These are phyloP conservation scores for Trichophyton rubrum DNA, from an alignment of 2,329 filamentous ascomycete genomes.

Conservation along the genomic window DNA sequence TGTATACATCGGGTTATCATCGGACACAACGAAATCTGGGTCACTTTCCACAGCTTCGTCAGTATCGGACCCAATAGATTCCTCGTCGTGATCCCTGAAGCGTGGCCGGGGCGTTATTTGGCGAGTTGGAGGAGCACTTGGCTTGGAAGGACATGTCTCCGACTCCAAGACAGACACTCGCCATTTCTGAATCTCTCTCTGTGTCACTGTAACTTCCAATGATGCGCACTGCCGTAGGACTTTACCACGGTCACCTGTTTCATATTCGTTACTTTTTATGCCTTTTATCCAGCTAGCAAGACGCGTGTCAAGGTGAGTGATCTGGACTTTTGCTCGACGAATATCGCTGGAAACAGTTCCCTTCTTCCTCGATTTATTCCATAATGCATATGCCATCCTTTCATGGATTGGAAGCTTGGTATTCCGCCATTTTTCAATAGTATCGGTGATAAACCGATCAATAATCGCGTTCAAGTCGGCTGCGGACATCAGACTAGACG, in stretches of 20 bases:
- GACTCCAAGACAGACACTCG: constrained; percentile 31
- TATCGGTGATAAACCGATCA: constrained; percentile 40
- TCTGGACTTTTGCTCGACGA: constrained; percentile 30
- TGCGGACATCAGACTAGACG: constrained; percentile 22
- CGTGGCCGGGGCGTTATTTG: constrained; percentile 1
- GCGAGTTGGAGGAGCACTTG: constrained; percentile 6
- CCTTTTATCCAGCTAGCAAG: constrained; percentile 45
- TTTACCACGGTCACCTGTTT: constrained; percentile 31
- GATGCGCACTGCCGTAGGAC: constrained; percentile 45
- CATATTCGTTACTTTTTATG: constrained; percentile 44
- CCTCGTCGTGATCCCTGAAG: constrained; percentile 19
- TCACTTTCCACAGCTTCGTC: constrained; percentile 16
- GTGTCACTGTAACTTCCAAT: constrained; percentile 53
- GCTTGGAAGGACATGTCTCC: constrained; percentile 21
- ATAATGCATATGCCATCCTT: constrained; percentile 47
- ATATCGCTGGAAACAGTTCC: constrained; percentile 34
- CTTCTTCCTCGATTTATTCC: constrained; percentile 43
- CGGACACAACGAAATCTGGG: constrained; percentile 23
- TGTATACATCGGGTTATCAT: constrained; percentile 8
- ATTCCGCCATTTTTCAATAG: constrained; percentile 46
- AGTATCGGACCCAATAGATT: constrained; percentile 23
- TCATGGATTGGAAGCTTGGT: constrained; percentile 45
- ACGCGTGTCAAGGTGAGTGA: constrained; percentile 37
- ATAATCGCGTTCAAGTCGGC: constrained; percentile 44
- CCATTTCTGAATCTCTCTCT: constrained; percentile 39